A percentile compares a stretch with the other conserved stretches of the same genome.
phyloP scores from a whole-genome alignment of 2,329 filamentous ascomycete species.

The Colletotrichum sojae region DNA sequence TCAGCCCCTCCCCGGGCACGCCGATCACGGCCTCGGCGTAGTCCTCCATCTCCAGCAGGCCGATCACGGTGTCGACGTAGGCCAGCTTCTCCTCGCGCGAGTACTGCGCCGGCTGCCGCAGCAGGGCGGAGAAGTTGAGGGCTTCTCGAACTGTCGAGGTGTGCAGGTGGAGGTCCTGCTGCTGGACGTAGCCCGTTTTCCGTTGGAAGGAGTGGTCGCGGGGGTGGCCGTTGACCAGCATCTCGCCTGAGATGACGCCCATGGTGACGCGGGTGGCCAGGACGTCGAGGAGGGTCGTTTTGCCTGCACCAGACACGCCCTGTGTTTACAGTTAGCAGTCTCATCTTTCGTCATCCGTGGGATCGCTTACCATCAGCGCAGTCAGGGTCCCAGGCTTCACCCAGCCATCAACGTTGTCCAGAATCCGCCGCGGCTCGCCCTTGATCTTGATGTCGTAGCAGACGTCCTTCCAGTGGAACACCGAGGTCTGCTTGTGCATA shows the following conservation, averaged over 20 bases:
- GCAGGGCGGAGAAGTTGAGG: constrained; percentile 75
- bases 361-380: constrained; percentile 70
- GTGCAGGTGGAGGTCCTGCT: constrained; percentile 78
- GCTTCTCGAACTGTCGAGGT: constrained; percentile 79
- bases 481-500: constrained; percentile 66
- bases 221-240: constrained; percentile 76
- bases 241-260: constrained; percentile 80
- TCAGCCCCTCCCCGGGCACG: constrained; percentile 70
- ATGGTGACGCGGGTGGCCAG: constrained; percentile 82
- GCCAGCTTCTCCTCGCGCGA: constrained; percentile 49
- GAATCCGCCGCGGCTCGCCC: constrained; percentile 75
- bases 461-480: constrained; percentile 81
- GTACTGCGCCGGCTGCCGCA: constrained; percentile 75
- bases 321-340: background rate
- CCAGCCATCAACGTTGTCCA: constrained; percentile 81
- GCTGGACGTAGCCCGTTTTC: constrained; percentile 80
- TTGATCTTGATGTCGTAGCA: constrained; percentile 81
- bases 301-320: constrained; percentile 79
- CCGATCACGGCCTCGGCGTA: constrained; percentile 81
- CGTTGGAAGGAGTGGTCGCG: constrained; percentile 78
- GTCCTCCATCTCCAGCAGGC: constrained; percentile 63
- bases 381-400: constrained; percentile 82
- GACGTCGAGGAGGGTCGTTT: constrained; percentile 82
- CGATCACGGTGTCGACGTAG: constrained; percentile 49
- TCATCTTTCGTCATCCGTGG: constrained; percentile 41